Percentiles rank a stretch among this genome's conserved stretches.
phyloP scores from a whole-genome alignment of 2,329 filamentous ascomycete genomes.

The Periconia sp. region DNA sequence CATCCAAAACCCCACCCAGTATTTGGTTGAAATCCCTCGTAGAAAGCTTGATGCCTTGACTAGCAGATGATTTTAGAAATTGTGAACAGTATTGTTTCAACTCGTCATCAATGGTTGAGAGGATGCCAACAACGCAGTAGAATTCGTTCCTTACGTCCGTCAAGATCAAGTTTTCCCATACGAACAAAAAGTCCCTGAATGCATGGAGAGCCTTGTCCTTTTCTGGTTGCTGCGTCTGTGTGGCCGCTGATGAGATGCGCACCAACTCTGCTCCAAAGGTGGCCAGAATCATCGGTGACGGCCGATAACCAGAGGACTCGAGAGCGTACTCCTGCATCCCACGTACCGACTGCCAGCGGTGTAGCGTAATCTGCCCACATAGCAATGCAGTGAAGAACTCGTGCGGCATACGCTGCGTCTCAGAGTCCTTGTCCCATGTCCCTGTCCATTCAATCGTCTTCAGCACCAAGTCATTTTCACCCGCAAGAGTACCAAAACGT shows the following conservation, averaged over 20 bases:
- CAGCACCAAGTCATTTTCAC: slow-evolving; percentile 49
- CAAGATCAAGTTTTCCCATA: slow-evolving; percentile 36
- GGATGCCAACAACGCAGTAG: slow-evolving; percentile 38
- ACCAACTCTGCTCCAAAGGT: slow-evolving; percentile 37
- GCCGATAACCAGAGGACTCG: slow-evolving; percentile 29
- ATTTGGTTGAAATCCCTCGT: slow-evolving; percentile 57
- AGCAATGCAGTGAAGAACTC: slow-evolving; percentile 48
- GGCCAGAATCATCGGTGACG: slow-evolving; percentile 35
- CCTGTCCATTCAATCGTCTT: slow-evolving; percentile 34
- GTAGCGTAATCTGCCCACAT: slow-evolving; percentile 50
- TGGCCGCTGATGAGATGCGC: slow-evolving; percentile 23
- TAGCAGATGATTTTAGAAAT: slow-evolving; percentile 35
- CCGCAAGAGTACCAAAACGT: slow-evolving; percentile 59
- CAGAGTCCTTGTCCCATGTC: slow-evolving; percentile 20
- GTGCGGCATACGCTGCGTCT: slow-evolving; percentile 37
- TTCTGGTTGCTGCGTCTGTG: slow-evolving; percentile 8
- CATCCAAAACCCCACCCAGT: slow-evolving; percentile 61
- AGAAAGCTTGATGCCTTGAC: slow-evolving; percentile 32
- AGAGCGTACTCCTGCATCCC: slow-evolving; percentile 44
- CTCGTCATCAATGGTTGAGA: slow-evolving; percentile 32
- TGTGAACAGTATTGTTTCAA: slow-evolving; percentile 38
- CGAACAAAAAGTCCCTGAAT: slow-evolving; percentile 37
- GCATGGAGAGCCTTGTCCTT: slow-evolving; percentile 24
- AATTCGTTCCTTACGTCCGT: slow-evolving; percentile 31
- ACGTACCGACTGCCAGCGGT: slow-evolving; percentile 48